phyloP scores from a whole-genome alignment of 2,329 filamentous ascomycete genomes.

The Xylogone sp. region DNA sequence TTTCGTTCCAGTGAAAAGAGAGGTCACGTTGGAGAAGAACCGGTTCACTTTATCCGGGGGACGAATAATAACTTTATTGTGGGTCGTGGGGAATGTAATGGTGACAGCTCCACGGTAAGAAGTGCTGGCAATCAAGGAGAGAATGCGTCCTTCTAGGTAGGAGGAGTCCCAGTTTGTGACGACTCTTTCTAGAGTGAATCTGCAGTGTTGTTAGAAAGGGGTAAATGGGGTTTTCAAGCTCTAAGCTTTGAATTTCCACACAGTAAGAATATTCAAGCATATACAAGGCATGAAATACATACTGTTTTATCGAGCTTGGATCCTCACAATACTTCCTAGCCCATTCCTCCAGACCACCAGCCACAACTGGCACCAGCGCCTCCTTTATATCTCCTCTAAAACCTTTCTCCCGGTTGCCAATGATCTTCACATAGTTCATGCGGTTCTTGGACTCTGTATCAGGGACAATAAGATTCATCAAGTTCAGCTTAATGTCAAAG shows the following conservation, averaged over 20 bases:
- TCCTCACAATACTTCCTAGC: conserved; percentile 20
- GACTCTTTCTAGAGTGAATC: conserved; percentile 47
- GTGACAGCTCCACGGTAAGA: conserved; percentile 47
- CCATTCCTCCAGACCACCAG: conserved; percentile 18
- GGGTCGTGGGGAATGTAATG: conserved; percentile 47
- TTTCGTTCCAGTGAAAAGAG: conserved; percentile 48
- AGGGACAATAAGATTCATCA: conserved; percentile 49
- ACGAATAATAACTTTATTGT: conserved; percentile 45
- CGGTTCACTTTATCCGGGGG: conserved; percentile 49
- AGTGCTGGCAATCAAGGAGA: conserved; percentile 45
- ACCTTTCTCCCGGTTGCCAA: conserved; percentile 44
- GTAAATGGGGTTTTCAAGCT: no score
- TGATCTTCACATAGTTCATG: conserved; percentile 52
- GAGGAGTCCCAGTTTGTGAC: conserved; percentile 52
- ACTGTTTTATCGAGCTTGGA: conserved; percentile 19
- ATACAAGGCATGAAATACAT: conserved; percentile 1
- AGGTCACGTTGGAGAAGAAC: conserved; percentile 49
- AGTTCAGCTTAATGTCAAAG: conserved; percentile 51
- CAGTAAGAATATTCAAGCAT: background rate
- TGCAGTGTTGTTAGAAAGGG: conserved; percentile 31
- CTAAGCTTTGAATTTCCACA: background rate
- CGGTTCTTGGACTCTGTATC: conserved; percentile 36
- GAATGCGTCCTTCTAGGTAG: conserved; percentile 52
- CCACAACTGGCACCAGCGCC: conserved; percentile 8
- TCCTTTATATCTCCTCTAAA: conserved; percentile 35